Evolutionary conservation across 768 basidiomycete genomes (phyloP), one percentile per base, ranked within the genome.

Genomic region (Clitopilus passeckerianus): DNA sequence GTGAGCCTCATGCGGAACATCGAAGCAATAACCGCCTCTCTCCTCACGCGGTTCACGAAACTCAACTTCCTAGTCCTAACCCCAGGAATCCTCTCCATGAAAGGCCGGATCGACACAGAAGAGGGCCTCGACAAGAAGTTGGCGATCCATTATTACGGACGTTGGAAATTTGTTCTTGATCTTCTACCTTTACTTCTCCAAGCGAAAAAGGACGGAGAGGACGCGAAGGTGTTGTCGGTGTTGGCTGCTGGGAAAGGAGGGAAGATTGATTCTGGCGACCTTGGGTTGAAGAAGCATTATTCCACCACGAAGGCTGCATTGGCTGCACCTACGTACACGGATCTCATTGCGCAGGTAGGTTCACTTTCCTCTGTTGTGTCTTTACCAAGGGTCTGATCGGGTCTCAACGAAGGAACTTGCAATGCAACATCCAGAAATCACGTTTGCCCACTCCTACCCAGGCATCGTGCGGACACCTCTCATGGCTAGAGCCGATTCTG

Each of bases 11-110:
- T 82, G 77, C 70, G 69, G 69, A 78, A 81, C 60, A 70, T 82
- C 12, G 70, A 74, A 34, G 61, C 64, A 9, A 65, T 70, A 22
- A 68, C 75, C 18, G 58, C 65, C 27, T 70, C 72, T n/a, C 72
- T 78, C 34, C 67, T 68, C 14, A 41, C 64, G 8, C 70, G 71
- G 9, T 53, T 80, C 18, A 71, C 74, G 1, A 82, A 79, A 64
- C 64, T 85, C 64, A 84, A 85, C 69, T 82, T 76, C 67, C 73
- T 83, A 44, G 72, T 81, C 22, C 63, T 82, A 65, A 72, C 76
- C 9, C 67, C 80, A 9, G 83, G 82, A 0, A 66, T 78, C 50
- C 56, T 82, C 59, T 70, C 75, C 10, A 60, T 76, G 65, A 67
- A 68, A 8, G 79, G 79, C 15, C 62, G 67, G 34, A 64, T 70